Conservation (phyloP, 2,329 filamentous ascomycete species). For the Colletotrichum tamarilloi region DNA sequence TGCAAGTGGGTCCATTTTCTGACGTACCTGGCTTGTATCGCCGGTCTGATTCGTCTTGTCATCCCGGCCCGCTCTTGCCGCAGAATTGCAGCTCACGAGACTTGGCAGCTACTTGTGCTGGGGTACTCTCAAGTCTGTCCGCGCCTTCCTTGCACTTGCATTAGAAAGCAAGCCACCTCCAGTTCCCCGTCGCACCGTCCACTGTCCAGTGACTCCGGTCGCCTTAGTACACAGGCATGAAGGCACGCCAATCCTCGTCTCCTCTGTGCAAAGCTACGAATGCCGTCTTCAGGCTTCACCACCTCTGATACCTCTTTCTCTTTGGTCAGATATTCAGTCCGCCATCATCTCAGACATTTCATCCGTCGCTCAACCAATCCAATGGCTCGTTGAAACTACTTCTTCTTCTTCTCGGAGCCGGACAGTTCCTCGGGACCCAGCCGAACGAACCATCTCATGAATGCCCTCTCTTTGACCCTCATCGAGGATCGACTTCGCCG, state of each 20-base stretch:
- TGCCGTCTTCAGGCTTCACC: too few relatives aligned
- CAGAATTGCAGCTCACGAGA: constrained; percentile 8
- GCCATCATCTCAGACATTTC: constrained; percentile 6
- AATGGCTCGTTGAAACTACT: background rate
- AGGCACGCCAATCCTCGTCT: background rate
- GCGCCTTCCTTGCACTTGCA: constrained; percentile 26
- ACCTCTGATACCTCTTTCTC: background rate
- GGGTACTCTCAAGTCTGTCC: constrained; percentile 8
- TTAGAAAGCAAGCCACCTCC: constrained; percentile 24
- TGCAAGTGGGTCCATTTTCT: background rate
- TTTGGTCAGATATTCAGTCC: background rate
- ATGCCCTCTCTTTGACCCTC: background rate
- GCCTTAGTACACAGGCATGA: background rate
- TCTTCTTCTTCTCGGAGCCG: background rate
- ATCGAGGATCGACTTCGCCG: background rate
- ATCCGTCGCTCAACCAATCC: background rate
- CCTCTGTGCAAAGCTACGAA: background rate
- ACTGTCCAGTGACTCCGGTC: too few relatives aligned
- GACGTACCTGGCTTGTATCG: constrained; percentile 11
- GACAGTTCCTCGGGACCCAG: background rate
- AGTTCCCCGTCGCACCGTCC: constrained; percentile 7
- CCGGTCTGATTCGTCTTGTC: background rate
- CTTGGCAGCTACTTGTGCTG: constrained; percentile 23
- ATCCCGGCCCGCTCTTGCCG: background rate
- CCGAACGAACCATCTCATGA: background rate